phyloP scores from a whole-genome alignment of 495 filamentous ascomycete species.

The Daldinia concentrica region DNA sequence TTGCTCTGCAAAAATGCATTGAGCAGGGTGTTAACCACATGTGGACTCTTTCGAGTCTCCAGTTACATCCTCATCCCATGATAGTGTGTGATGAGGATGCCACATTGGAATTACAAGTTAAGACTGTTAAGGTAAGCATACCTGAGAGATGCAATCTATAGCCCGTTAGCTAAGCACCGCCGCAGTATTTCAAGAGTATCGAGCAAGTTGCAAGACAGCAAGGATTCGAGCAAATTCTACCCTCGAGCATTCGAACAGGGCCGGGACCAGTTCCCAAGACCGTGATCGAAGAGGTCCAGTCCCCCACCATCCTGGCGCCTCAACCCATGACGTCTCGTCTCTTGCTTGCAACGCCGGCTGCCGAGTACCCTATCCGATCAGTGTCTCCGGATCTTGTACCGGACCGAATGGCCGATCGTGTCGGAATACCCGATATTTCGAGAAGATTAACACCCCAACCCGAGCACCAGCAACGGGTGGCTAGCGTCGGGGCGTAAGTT shows the following conservation, averaged over 20 bases:
- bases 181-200: slow-evolving; percentile 74
- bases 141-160: neutral
- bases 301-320: slow-evolving; percentile 56
- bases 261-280: slow-evolving; percentile 42
- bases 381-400: slow-evolving; percentile 67
- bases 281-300: slow-evolving; percentile 50
- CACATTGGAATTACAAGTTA: slow-evolving; percentile 82
- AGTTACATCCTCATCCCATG: slow-evolving; percentile 81
- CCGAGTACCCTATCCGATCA: slow-evolving; percentile 59
- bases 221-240: slow-evolving; percentile 68
- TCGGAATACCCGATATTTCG: slow-evolving; percentile 63
- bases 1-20: slow-evolving; percentile 82
- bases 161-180: slow-evolving; percentile 14
- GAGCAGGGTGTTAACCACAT: slow-evolving; percentile 88
- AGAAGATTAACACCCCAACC: slow-evolving; percentile 55
- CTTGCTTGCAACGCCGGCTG: slow-evolving; percentile 55
- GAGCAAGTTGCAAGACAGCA: slow-evolving; percentile 65
- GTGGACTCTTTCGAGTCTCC: slow-evolving; percentile 85
- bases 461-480: slow-evolving; percentile 47
- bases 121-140: slow-evolving; percentile 75
- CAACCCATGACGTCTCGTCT: slow-evolving; percentile 59
- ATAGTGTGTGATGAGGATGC: slow-evolving; percentile 88
- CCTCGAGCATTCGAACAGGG: slow-evolving; percentile 57
- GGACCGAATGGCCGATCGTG: slow-evolving; percentile 73
- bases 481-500: slow-evolving; percentile 44